These are phyloP conservation scores for Tulasnella sp. DNA, from an alignment of 768 basidiomycete species.

Conservation along the genomic window DNA sequence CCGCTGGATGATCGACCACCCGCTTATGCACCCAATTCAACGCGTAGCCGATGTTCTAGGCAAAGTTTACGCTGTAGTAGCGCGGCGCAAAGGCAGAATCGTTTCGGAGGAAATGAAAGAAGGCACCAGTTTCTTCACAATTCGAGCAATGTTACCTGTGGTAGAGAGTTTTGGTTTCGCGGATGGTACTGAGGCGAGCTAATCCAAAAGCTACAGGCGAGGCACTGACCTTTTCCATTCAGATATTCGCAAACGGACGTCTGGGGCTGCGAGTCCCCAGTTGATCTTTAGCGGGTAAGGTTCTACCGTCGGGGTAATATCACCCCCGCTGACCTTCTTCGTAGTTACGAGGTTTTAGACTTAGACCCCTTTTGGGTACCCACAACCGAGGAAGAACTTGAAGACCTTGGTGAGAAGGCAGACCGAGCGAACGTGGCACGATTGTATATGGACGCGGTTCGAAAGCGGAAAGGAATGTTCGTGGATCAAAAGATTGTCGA, in stretches of 20 bases:
- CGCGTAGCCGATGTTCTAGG: constrained; percentile 86
- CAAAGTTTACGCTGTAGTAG: constrained; percentile 94
- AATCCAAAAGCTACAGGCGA: background rate
- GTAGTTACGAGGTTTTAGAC: constrained; percentile 86
- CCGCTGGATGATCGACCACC: no score
- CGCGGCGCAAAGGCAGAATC: constrained; percentile 84
- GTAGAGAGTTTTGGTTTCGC: constrained; percentile 98
- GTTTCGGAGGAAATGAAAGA: constrained; percentile 99
- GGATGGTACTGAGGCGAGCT: constrained; percentile 54
- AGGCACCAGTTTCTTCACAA: constrained; percentile 90
- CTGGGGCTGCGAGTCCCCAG: constrained; percentile 95
- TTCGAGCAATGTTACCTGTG: constrained; percentile 86
- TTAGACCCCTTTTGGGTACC: constrained; percentile 98
- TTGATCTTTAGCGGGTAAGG: constrained; percentile 90
- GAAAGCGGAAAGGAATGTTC: constrained; percentile 92
- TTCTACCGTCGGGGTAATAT: background rate
- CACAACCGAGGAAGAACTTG: constrained; percentile 92
- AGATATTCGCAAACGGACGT: constrained; percentile 96
- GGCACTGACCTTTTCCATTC: background rate
- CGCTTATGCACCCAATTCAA: background rate
- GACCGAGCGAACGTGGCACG: constrained; percentile 92
- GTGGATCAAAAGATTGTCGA: constrained; percentile 93
- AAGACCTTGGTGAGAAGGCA: constrained; percentile 94
- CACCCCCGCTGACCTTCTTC: constrained; percentile 29
- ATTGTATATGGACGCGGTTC: constrained; percentile 83